These are phyloP conservation scores for Brasenia schreberi DNA, from an alignment of 164 flowering plant species.

Conservation along the genomic window DNA sequence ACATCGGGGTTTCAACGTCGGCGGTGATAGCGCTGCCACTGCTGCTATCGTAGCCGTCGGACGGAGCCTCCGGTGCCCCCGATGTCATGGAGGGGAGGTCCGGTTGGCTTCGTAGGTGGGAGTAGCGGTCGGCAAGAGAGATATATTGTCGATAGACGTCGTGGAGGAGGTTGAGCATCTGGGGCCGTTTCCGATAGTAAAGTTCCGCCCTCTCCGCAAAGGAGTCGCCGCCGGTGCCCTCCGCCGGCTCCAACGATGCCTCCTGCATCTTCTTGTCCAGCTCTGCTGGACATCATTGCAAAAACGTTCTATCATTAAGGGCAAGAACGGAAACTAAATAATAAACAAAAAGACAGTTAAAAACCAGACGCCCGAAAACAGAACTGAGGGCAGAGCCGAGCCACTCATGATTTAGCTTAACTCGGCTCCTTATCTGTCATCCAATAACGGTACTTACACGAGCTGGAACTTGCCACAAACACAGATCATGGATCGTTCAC, in stretches of 20 bases:
- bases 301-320: not conserved
- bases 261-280: constrained; percentile 44
- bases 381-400: too few relatives aligned
- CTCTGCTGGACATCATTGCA: constrained; percentile 10
- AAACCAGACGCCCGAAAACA: too few relatives aligned
- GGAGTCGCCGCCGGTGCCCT: constrained; percentile 25
- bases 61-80: not conserved
- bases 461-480: too few relatives aligned
- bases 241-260: constrained; percentile 10
- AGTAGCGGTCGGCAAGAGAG: constrained; percentile 49
- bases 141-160: constrained; percentile 55
- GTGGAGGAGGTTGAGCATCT: constrained; percentile 46
- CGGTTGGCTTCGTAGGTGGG: constrained; percentile 12
- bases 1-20: constrained; percentile 52
- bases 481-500: too few relatives aligned
- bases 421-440: too few relatives aligned
- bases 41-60: constrained; percentile 3
- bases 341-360: too few relatives aligned
- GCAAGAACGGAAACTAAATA: not conserved
- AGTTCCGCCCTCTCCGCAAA: constrained; percentile 67
- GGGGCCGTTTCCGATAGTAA: constrained; percentile 70
- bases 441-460: too few relatives aligned
- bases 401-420: too few relatives aligned
- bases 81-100: constrained; percentile 13
- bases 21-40: constrained; percentile 12